Base-by-base conservation (phyloP, 2,329 filamentous ascomycete genomes). In the Metarhizium robertsii region DNA sequence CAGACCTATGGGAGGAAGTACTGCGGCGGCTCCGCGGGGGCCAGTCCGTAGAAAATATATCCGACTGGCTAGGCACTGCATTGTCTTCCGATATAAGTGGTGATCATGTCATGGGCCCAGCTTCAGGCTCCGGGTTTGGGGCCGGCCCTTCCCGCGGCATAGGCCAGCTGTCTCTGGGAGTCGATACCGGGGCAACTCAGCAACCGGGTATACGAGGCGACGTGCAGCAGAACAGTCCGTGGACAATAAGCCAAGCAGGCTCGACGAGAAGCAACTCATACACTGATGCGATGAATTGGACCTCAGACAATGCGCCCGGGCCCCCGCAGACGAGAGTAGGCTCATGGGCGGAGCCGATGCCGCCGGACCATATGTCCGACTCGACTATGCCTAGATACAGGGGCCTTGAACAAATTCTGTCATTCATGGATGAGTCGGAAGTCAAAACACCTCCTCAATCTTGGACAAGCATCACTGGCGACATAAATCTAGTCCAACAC, bases 381-480 rank as follows among this genome's bases (percentile, higher is more conserved):
- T 68, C 13, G 58, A 59, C 62, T 0, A 38, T 48, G 42, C 67
- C 67, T 16, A 67, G 67, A 51, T 73, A 72, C 56, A 70, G 68
- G 7, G 73, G 73, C 2, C 66, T 77, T 7, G 74, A 80, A 58
- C 74, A 80, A 52, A 63, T 83, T 18, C 64, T 83, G 20, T 74
- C 75, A 0, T 75, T 78, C 1, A 62, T 74, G 14, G 72, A 74
- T 29, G 63, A 73, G 36, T 69, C 76, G 0, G 73, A 76, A 42
- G 68, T 73, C 62, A 73, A 73, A 58, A 66, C 72, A 0, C 70
- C 76, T 0, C 62, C 73, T 0, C 68, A 64, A 3, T 74, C 73
- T 0, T 88, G 85, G 86, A 87, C 85, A 1, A 73, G 63, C 43
- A 76, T 88, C 25, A 86, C 84, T 2, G 64, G 67, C 3, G 84